Percentiles rank a stretch among this genome's conserved stretches.
These are phyloP conservation scores for Colletotrichum lindemuthianum DNA, from an alignment of 2,329 filamentous ascomycete genomes.

Conservation along the genomic window DNA sequence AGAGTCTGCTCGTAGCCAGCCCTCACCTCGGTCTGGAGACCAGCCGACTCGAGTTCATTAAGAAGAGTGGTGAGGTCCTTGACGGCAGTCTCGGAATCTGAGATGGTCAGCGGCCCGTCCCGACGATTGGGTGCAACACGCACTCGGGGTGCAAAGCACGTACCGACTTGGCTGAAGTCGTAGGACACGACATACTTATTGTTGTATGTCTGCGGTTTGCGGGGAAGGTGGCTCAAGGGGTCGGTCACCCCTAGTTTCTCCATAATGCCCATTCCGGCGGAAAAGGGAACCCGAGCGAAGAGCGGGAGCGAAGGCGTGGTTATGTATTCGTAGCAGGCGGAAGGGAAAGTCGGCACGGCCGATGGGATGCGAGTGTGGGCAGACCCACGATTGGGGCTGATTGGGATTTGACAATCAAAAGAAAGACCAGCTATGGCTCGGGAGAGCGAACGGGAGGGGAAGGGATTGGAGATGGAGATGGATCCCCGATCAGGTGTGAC, in stretches of 20 bases:
- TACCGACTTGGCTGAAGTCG: constrained; percentile 49
- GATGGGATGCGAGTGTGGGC: constrained; percentile 12
- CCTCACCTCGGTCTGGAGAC: constrained; percentile 76
- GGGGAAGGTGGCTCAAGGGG: constrained; percentile 27
- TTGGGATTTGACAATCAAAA: constrained; percentile 13
- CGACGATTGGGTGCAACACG: not conserved
- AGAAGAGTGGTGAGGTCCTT: constrained; percentile 58
- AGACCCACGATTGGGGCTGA: constrained; percentile 22
- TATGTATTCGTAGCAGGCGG: constrained; percentile 19
- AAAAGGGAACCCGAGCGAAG: constrained; percentile 8
- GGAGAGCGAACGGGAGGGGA: constrained; percentile 8
- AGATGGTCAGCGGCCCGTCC: not conserved
- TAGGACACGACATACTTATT: constrained; percentile 55
- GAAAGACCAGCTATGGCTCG: constrained; percentile 1
- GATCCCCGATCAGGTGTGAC: constrained; percentile 22
- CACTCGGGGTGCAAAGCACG: not conserved
- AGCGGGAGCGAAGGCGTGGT: constrained; percentile 20
- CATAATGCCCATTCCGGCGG: constrained; percentile 33
- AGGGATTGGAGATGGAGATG: not conserved
- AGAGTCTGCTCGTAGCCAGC: constrained; percentile 74
- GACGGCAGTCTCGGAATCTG: constrained; percentile 48
- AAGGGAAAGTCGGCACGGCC: constrained; percentile 27
- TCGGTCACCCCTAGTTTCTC: constrained; percentile 31
- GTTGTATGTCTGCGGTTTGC: constrained; percentile 40
- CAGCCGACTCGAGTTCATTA: constrained; percentile 67